Percentiles rank a stretch among this genome's conserved stretches.
These are phyloP conservation scores for Aphanomyces astaci DNA, from an alignment of 352 stramenopile genomes.

Conservation along the genomic window DNA sequence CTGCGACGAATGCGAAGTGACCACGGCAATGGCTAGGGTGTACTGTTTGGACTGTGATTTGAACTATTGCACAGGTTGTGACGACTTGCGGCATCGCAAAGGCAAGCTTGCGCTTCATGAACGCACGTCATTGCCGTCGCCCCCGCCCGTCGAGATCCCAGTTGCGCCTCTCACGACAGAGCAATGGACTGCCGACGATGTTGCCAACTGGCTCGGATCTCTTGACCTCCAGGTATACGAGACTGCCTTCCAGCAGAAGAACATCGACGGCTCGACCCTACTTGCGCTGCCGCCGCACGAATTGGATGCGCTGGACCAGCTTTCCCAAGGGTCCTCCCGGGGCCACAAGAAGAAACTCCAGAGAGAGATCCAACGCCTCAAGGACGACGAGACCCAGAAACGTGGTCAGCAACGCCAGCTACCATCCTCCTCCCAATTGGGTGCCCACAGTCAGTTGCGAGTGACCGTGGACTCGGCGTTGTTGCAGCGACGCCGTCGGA, in stretches of 20 bases:
- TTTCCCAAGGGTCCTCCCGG: constrained; percentile 34
- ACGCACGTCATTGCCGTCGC: constrained; percentile 28
- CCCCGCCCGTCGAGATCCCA: background rate
- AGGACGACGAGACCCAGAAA: constrained; percentile 24
- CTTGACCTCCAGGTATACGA: constrained; percentile 57
- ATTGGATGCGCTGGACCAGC: constrained; percentile 43
- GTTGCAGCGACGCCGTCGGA: background rate
- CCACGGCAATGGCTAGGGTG: constrained; percentile 27
- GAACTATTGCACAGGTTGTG: constrained; percentile 57
- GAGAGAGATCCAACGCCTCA: constrained; percentile 71
- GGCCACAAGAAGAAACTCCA: constrained; percentile 72
- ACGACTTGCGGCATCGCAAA: constrained; percentile 68
- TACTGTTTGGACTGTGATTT: constrained; percentile 67
- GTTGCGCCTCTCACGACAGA: background rate
- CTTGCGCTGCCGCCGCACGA: constrained; percentile 36
- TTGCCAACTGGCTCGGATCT: constrained; percentile 50
- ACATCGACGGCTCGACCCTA: constrained; percentile 46
- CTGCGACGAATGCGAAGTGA: constrained; percentile 72
- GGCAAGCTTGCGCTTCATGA: constrained; percentile 69
- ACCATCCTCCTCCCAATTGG: background rate
- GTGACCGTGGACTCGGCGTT: background rate
- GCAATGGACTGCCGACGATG: constrained; percentile 39
- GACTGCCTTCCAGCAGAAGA: constrained; percentile 31
- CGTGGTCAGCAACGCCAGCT: background rate
- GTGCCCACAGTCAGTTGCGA: constrained; percentile 7